Evolutionary conservation across 2,329 filamentous ascomycete genomes (phyloP), one percentile per base, ranked within the genome.

Genomic region (Pezicula radicicola): DNA sequence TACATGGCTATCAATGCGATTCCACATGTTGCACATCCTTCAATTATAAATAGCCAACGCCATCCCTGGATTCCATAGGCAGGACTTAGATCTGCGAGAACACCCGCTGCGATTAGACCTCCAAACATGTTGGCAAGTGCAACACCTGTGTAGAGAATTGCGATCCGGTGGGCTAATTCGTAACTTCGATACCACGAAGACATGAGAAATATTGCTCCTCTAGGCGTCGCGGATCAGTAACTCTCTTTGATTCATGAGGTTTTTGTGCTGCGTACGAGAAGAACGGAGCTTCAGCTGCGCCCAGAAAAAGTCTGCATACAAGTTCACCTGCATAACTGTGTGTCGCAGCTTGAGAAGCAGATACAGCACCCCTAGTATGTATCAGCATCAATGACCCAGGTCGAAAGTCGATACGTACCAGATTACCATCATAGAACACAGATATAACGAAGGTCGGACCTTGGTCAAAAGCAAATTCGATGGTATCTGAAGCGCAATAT

Each of bases 51-150:
- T 27, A 75, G 56, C 73, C 73, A 76, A 37, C 25, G 25, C 80
- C 80, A 84, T 10, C 51, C 51, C 12, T 15, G 27, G 16, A 51
- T 16, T 7, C 51, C 51, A n/a, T 41, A 28, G 7, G 42, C 19
- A 13, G 46, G 46, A 33, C 51, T 37, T 4, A 53, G 41, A 12
- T 21, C 39, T 13, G 28, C 40, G 10, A 49, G 45, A 1, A 33
- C 39, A 27, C 35, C 79, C 0, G 74, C 76, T 61, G 83, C 79
- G 54, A 85, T 77, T 63, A 82, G 80, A 3, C 80, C 81, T 21
- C 18, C 30, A 37, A 72, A 70, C 0, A 68, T 66, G 0, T 67
- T 71, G 1, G 66, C 71, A 3, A 73, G 64, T 6, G 72, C 63
- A 6, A 69, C 67, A 49, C 46, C 46, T 16, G 72, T 68, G 55